phyloP scores from a whole-genome alignment of 495 filamentous ascomycete genomes.

The Halenospora varia region DNA sequence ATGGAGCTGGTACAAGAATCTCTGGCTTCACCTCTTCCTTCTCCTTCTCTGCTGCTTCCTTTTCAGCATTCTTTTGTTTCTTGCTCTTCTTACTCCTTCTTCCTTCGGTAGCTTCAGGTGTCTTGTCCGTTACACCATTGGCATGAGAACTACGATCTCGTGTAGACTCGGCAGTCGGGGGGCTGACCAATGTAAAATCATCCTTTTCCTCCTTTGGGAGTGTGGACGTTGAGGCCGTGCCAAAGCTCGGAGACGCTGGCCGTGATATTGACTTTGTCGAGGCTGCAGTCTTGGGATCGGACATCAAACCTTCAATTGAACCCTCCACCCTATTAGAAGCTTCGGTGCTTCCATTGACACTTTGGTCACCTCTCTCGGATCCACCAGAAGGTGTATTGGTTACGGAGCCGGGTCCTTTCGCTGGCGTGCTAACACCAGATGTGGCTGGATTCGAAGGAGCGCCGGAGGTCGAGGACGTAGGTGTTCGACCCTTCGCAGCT shows the following conservation, averaged over 20 bases:
- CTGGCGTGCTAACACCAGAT: constrained; percentile 33
- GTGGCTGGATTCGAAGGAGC: constrained; percentile 24
- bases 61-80: constrained; percentile 26
- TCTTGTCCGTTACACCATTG: constrained; percentile 33
- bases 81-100: constrained; percentile 46
- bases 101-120: constrained; percentile 35
- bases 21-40: constrained; percentile 49
- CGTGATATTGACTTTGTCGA: constrained; percentile 37
- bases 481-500: constrained; percentile 74
- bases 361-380: constrained; percentile 19
- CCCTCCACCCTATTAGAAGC: constrained; percentile 7
- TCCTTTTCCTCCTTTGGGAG: constrained; percentile 62
- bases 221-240: constrained; percentile 59
- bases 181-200: constrained; percentile 58
- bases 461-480: constrained; percentile 25
- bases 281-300: constrained; percentile 12
- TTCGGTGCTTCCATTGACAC: constrained; percentile 22
- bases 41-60: constrained; percentile 24
- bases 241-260: constrained; percentile 65
- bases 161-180: constrained; percentile 23
- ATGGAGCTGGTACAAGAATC: constrained; percentile 73
- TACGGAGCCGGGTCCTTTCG: constrained; percentile 15
- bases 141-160: constrained; percentile 66
- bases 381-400: constrained; percentile 18
- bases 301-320: constrained; percentile 21